These are phyloP conservation scores for Choanephora cucurbitarum DNA, from an alignment of 371 early-diverging fungal species.

Conservation along the genomic window DNA sequence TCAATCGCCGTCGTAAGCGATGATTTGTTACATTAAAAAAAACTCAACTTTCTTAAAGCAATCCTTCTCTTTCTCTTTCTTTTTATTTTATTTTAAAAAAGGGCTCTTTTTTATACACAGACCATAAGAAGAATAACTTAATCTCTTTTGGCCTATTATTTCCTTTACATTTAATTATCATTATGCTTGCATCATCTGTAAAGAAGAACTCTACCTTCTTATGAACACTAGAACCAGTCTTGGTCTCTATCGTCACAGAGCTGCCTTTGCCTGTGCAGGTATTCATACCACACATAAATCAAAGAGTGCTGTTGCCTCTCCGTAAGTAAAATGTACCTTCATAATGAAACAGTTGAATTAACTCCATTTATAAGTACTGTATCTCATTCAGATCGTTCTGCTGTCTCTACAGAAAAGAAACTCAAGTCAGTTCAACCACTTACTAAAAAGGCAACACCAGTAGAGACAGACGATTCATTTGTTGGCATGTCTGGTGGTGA, in stretches of 20 bases:
- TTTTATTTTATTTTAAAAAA: slow-evolving; percentile 3
- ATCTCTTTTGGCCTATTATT: too few relatives aligned
- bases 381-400: slow-evolving; percentile 22
- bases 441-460: slow-evolving; percentile 16
- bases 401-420: slow-evolving; percentile 19
- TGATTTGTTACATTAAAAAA: slow-evolving; percentile 17
- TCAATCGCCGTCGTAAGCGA: slow-evolving; percentile 15
- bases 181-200: slow-evolving; percentile 22
- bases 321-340: too few relatives aligned
- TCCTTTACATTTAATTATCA: slow-evolving; percentile 1
- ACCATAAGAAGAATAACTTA: neutral
- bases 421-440: slow-evolving; percentile 33
- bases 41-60: slow-evolving; percentile 8
- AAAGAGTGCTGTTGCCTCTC: slow-evolving; percentile 20
- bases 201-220: slow-evolving; percentile 19
- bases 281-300: slow-evolving; percentile 27
- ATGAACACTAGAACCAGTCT: slow-evolving; percentile 2
- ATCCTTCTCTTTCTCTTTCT: slow-evolving; percentile 13
- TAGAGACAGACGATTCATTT: slow-evolving; percentile 69
- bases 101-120: too few relatives aligned
- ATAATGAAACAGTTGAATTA: neutral
- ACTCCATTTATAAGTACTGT: slow-evolving; percentile 10
- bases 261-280: slow-evolving; percentile 18
- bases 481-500: slow-evolving; percentile 97
- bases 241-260: slow-evolving; percentile 15